Base-by-base conservation (phyloP, 441 rosid species). In the Populus hybrid region DNA sequence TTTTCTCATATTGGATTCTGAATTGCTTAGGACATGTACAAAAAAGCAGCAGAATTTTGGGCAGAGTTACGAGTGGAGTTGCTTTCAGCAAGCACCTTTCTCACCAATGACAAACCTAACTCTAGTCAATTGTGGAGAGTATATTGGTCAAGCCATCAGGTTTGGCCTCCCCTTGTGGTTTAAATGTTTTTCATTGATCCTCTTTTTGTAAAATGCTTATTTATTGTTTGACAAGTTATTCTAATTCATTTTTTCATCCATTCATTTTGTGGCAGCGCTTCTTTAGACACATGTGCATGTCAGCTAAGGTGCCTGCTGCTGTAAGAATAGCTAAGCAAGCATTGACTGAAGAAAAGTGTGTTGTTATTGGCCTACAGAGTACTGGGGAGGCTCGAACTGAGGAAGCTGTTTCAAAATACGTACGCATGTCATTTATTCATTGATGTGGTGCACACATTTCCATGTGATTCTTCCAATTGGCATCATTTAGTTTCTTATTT, bases 71-170 rank as follows among this genome's bases (percentile, higher is more conserved):
- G 99, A 69, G 92, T 93, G 76, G 99, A 97, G 84, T 87, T 97
- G 90, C 90, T 97, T 69, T 86, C 98, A 78, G 99, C 98, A 23
- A 89, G 92, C 87, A 93, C 98, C 85, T 86, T 93, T 83, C 98
- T 90, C 72, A 81, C 86, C 75, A 84, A 81, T 83, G 99, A 94
- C 75, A 97, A 91, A 83, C 93, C 98, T 26, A 92, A 84, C 82
- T 80, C 91, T 76, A 93, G 96, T 87, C 98, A 94, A 80, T 80
- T 97, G 80, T 97, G 99, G 99, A 90, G 99, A 89, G 80, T 94
- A 77, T 97, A 97, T 86, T 97, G 99, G 99, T 93, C 99, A 74
- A 90, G 98, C 86, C 99, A 97, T 86, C 99, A 97, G 98, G 99
- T 94, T 81, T 83, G 73, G 78, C 77, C 77, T 69, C 78, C 76